Evolutionary conservation across 2,329 filamentous ascomycete species (phyloP).

Genomic region (Nakataea oryzae): DNA sequence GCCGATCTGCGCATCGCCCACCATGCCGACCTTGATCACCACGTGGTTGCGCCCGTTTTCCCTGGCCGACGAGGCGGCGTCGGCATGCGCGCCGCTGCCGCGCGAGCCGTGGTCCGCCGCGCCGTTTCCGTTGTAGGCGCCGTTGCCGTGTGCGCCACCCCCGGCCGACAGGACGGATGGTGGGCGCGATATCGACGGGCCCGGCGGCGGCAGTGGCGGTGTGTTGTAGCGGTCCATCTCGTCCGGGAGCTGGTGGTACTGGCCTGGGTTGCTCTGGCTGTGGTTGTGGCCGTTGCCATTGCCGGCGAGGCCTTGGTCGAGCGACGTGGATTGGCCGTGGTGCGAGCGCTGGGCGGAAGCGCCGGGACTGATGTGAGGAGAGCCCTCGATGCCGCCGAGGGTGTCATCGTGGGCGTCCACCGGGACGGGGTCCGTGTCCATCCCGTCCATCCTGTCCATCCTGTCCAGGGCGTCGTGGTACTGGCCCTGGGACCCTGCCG

Average conservation of each 20-base stretch:
- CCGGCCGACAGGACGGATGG: conserved; percentile 41
- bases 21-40: conserved; percentile 99
- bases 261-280: conserved; percentile 7
- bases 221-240: conserved; percentile 35
- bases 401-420: conserved; percentile 36
- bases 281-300: conserved; percentile 2
- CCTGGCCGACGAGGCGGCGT: conserved; percentile 15
- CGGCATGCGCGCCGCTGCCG: conserved; percentile 25
- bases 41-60: conserved; percentile 57
- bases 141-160: conserved; percentile 25
- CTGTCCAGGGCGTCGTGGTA: conserved; percentile 39
- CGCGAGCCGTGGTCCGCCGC: conserved; percentile 32
- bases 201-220: conserved; percentile 30
- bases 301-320: conserved; percentile 34
- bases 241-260: conserved; percentile 9
- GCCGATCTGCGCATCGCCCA: conserved; percentile 96
- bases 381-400: conserved; percentile 36
- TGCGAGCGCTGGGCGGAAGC: conserved; percentile 18
- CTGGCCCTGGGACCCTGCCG: conserved; percentile 38
- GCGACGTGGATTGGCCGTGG: conserved; percentile 35
- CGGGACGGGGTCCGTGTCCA: conserved; percentile 34
- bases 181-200: conserved; percentile 34
- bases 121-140: conserved; percentile 25
- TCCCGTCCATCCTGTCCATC: too few relatives aligned
- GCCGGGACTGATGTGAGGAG: conserved; percentile 28